These are phyloP conservation scores for Hypoxylon crocopeplum DNA, from an alignment of 495 filamentous ascomycete genomes.

Conservation along the genomic window DNA sequence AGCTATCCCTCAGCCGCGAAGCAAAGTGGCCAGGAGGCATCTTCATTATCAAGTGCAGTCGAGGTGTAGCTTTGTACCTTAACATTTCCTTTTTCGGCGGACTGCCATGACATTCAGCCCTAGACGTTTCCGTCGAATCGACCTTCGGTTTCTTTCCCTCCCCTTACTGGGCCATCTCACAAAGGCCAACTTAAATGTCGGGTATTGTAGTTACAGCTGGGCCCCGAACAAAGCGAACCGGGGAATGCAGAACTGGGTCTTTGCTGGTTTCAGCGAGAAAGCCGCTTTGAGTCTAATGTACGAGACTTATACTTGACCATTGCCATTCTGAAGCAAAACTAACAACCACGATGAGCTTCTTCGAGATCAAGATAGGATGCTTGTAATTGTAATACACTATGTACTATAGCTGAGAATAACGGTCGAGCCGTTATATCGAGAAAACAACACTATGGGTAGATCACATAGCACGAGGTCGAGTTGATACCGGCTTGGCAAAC, in stretches of 20 bases:
- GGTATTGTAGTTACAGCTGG: background rate
- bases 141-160: background rate
- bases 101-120: background rate
- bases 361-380: no score
- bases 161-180: background rate
- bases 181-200: constrained; percentile 8
- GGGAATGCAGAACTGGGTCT: constrained; percentile 7
- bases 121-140: constrained; percentile 30
- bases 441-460: no score
- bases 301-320: no score
- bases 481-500: background rate
- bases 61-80: constrained; percentile 20
- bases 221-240: constrained; percentile 16
- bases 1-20: background rate
- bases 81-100: constrained; percentile 23
- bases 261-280: constrained; percentile 27
- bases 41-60: constrained; percentile 27
- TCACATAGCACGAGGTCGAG: no score
- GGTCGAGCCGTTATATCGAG: no score
- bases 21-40: constrained; percentile 4
- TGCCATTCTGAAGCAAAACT: no score
- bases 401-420: no score
- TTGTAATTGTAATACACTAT: no score
- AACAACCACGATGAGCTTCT: no score
- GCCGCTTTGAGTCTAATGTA: constrained; percentile 3